Evolutionary conservation across 345 rosid species (phyloP), one percentile per base, ranked within the genome.

Genomic region (Brassica incana): DNA sequence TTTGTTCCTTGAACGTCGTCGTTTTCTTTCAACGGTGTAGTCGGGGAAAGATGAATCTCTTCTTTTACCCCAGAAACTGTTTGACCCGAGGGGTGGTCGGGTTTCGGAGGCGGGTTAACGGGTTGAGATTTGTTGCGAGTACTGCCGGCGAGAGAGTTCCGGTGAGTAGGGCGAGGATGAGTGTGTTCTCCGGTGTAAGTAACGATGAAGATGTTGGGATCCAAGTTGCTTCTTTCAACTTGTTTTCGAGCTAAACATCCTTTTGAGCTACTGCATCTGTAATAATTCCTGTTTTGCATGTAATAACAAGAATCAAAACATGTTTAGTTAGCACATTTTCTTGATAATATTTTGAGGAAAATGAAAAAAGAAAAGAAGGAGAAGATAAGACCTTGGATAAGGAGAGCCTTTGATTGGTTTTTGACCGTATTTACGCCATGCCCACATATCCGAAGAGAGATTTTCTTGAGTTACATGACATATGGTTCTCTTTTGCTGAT

Each of bases 351-450:
- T 14, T 29, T 14, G 10, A 62, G 9, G 32, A 23, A 75, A 75
- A 43, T 30, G 5, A 36, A 38, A 52, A 20, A 7, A 20, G 5
- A 15, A 29, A 40, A 23, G 29, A 30, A 40, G 4, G 10, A 40
- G 48, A 40, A 61, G 52, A 8, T 18, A 23, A n/a, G 15, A 90
- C 97, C 97, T 91, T 18, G 97, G 99, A 72, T 88, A 90, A 5
- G 97, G 97, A 15, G 97, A 91, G 38, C 97, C 97, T 83, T 92
- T 95, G 81, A 95, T 95, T 74, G 97, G 99, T 81, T 95, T 95
- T 67, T 95, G 97, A 3, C 99, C 99, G 77, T 95, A 95, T 63
- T 95, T 95, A 6, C 99, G 88, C 99, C 99, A 95, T 59, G 97
- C 91, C 99, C 99, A 95, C 72, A 86, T 76, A 86, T 95, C 99